These are phyloP conservation scores for Yamadazyma songkhlaensis DNA, from an alignment of 1,139 yeast genomes.

Conservation along the genomic window DNA sequence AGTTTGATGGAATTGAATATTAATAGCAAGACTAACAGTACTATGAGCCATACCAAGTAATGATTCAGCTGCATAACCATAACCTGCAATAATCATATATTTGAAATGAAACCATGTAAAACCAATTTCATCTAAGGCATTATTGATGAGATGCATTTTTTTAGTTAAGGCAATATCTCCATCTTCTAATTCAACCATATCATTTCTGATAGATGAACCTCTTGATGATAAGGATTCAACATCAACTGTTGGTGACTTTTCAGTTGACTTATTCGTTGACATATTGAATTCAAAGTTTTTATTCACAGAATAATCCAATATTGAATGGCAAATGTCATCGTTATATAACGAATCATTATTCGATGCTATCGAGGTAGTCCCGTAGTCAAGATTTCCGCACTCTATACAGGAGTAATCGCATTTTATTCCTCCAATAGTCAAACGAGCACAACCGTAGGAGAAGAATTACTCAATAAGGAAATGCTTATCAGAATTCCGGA, in stretches of 20 bases:
- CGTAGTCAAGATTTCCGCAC: too few species aligned
- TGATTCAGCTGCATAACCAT: slow-evolving; percentile 23
- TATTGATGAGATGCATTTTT: slow-evolving; percentile 39
- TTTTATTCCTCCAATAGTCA: too few species aligned
- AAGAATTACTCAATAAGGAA: too few species aligned
- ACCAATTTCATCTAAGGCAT: slow-evolving; percentile 52
- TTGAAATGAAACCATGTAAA: slow-evolving; percentile 48
- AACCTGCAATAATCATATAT: slow-evolving; percentile 24
- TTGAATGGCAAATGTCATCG: too few species aligned
- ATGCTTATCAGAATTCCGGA: too few species aligned
- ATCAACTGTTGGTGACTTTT: slow-evolving; percentile 2
- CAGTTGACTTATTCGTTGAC: too few species aligned
- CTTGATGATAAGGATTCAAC: slow-evolving; percentile 3
- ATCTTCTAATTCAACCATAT: slow-evolving; percentile 19
- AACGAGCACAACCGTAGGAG: too few species aligned
- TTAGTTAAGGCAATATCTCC: slow-evolving; percentile 33
- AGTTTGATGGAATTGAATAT: slow-evolving; percentile 20
- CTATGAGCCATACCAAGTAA: slow-evolving; percentile 32
- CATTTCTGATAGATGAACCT: slow-evolving; percentile 6
- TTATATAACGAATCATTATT: too few species aligned
- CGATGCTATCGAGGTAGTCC: too few species aligned
- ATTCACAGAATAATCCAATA: too few species aligned
- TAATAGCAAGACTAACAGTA: slow-evolving; percentile 38
- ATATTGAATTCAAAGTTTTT: too few species aligned
- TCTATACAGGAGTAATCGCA: too few species aligned